Base-by-base conservation (phyloP, 192 early-diverging fungal species). In the Gaertneriomyces semiglobifer region DNA sequence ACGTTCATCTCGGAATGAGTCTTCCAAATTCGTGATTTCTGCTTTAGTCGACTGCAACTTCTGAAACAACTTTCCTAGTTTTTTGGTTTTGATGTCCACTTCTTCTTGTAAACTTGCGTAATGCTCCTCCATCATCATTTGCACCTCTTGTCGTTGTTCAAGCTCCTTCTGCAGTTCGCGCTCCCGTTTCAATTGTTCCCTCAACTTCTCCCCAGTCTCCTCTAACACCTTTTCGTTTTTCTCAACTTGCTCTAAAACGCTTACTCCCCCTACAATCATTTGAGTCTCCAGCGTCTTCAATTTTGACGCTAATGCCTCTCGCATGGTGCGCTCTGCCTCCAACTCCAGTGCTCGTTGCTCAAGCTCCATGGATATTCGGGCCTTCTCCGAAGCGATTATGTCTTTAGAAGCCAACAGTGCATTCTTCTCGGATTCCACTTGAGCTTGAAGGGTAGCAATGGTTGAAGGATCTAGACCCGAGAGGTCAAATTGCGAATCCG, bases 91-190 rank as follows among this genome's bases (percentile, higher is more conserved):
- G 1, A 71, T 70, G 50, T 88, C 85, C 11, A 84, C 84, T 70
- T 87, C 85, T 66, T 87, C 85, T 66, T 86, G 84, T 40, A 87
- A 56, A 1, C 80, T 79, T 11, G 81, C 79, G 67, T 82, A 87
- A 63, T 76, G 72, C 63, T 84, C 85, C 67, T 87, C 85, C 66
- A 84, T 75, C 60, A 81, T 80, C 6, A 87, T 60, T 44, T 83
- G 81, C 4, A 70, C 75, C 69, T 87, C 85, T 66, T 86, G 84
- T 44, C 70, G 60, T 5, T 44, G 46, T 61, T 87, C 85, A 8
- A 87, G 62, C 56, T 79, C 66, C 42, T 72, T 55, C 53, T 77
- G 71, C 40, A 87, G 66, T 45, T 80, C 74, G 10, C 82, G 74
- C 51, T 86, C 80, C 33, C 74, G 56, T 12, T 69, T 43, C 16